A percentile compares a stretch with the other conserved stretches of the same genome.
These are phyloP conservation scores for Pseudotsuga menziesii DNA, from an alignment of 75 land plant species.

Conservation along the genomic window DNA sequence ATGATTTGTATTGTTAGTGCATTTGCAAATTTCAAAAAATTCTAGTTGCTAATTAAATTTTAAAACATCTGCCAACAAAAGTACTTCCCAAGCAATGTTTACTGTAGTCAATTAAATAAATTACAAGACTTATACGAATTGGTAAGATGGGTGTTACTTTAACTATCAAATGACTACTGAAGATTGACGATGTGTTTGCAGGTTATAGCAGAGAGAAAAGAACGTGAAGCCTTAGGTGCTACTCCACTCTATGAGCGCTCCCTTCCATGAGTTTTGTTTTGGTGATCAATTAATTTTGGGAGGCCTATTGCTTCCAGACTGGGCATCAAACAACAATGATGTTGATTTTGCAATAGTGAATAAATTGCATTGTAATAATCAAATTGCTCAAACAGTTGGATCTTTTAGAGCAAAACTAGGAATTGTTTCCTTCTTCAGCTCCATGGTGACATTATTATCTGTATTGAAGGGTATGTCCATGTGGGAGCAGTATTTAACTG, in stretches of 20 bases:
- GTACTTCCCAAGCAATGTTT: not conserved
- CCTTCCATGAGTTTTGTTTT: slow-evolving; percentile 32
- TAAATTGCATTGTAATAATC: not conserved
- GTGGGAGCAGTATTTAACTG: not conserved
- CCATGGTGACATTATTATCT: not conserved
- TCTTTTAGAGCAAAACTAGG: not conserved
- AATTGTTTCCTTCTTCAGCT: not conserved
- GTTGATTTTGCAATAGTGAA: not conserved
- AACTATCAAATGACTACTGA: not conserved
- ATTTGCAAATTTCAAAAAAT: not conserved
- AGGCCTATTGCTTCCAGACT: not conserved
- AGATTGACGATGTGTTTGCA: slow-evolving; percentile 26
- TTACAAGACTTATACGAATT: not conserved
- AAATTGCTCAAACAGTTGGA: not conserved
- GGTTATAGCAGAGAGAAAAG: slow-evolving; percentile 75
- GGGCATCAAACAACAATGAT: not conserved
- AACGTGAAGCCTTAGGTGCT: slow-evolving; percentile 68
- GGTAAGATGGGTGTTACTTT: too few species aligned
- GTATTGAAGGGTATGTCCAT: not conserved
- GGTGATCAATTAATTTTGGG: not conserved
- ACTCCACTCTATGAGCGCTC: slow-evolving; percentile 51
- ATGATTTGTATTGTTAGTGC: not conserved
- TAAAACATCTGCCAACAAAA: not conserved
- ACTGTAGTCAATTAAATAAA: not conserved
- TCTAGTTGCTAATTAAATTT: not conserved